These are phyloP conservation scores for Pichia sp. DNA, from an alignment of 1,139 yeast species.

Conservation along the genomic window DNA sequence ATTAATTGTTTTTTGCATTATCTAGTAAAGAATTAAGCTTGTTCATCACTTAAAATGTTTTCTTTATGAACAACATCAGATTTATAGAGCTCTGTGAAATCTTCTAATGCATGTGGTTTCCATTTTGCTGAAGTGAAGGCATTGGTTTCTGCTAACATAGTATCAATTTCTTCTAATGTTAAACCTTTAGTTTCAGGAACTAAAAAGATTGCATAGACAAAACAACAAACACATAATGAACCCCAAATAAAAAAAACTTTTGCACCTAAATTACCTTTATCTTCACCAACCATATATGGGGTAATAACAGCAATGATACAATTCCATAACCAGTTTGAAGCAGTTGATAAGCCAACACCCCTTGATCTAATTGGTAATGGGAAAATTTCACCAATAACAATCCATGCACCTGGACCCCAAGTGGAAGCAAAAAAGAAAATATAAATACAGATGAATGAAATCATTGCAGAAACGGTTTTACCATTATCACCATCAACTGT, in stretches of 20 bases:
- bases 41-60: neutral
- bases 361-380: constrained; percentile 52
- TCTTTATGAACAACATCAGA: constrained; percentile 8
- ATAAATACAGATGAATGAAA: constrained; percentile 47
- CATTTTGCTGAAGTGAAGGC: constrained; percentile 28
- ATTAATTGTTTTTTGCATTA: no score
- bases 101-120: constrained; percentile 24
- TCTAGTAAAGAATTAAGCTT: neutral
- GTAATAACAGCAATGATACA: constrained; percentile 33
- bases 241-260: constrained; percentile 76
- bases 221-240: constrained; percentile 32
- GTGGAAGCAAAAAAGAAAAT: constrained; percentile 54
- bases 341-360: constrained; percentile 32
- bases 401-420: constrained; percentile 44
- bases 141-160: constrained; percentile 30
- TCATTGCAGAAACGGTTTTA: constrained; percentile 32
- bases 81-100: constrained; percentile 3
- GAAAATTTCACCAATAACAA: constrained; percentile 53
- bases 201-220: constrained; percentile 43
- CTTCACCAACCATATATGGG: constrained; percentile 47
- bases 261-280: constrained; percentile 55
- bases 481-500: constrained; percentile 31
- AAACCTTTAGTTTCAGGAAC: constrained; percentile 52
- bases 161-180: constrained; percentile 50
- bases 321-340: constrained; percentile 36